These are phyloP conservation scores for Jaltomata sinuosa DNA, from an alignment of 257 asterid species.

Conservation along the genomic window DNA sequence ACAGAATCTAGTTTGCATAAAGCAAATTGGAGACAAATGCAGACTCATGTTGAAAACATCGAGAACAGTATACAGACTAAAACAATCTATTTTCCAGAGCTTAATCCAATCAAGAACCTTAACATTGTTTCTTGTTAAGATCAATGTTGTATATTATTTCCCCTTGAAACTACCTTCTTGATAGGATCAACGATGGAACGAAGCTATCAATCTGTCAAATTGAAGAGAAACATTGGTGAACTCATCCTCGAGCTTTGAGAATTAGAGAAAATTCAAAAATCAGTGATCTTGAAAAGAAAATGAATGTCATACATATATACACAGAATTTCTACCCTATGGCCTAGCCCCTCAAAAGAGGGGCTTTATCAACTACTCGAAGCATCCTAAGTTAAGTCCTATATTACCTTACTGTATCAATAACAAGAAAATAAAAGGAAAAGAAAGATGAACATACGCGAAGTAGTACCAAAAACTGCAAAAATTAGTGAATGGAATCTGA, in stretches of 20 bases:
- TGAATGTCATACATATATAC: background rate
- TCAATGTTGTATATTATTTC: background rate
- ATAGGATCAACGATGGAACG: background rate
- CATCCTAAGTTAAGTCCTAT: background rate
- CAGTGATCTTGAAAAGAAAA: background rate
- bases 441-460: background rate
- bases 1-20: background rate
- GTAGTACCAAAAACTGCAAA: background rate
- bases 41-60: background rate
- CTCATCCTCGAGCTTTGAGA: background rate
- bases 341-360: background rate
- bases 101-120: constrained; percentile 19
- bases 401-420: background rate
- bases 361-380: background rate
- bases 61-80: constrained; percentile 16
- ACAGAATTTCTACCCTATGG: background rate
- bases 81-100: constrained; percentile 1
- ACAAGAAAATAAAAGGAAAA: background rate
- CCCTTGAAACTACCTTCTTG: background rate
- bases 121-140: background rate
- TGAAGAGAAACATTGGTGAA: background rate
- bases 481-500: background rate
- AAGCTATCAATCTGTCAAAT: background rate
- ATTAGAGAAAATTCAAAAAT: background rate
- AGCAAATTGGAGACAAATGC: constrained; percentile 16